Percentiles rank a stretch among this genome's conserved stretches.
phyloP scores from a whole-genome alignment of 371 early-diverging fungal genomes.

The Zychaea mexicana region DNA sequence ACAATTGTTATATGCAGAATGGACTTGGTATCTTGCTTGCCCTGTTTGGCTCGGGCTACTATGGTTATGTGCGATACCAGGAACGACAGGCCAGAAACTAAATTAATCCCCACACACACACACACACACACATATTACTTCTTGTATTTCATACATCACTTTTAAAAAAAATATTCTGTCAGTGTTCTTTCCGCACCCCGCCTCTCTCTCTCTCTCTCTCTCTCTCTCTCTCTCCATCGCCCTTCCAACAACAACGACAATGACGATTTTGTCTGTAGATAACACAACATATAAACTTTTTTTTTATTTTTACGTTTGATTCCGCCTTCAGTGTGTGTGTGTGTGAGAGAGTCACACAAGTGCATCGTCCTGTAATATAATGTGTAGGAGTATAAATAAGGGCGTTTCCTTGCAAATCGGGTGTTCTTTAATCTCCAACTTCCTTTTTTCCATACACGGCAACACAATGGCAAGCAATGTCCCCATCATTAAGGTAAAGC shows the following conservation, averaged over 20 bases:
- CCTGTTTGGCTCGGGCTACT: conserved; percentile 67
- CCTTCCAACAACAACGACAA: no score
- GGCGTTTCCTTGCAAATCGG: no score
- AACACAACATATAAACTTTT: background rate
- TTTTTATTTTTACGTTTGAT: background rate
- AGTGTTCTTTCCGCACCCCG: no score
- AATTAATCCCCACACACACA: background rate
- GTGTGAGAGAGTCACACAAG: no score
- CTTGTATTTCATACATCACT: background rate
- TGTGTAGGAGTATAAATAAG: no score
- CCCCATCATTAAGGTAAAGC: no score
- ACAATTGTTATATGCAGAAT: conserved; percentile 49
- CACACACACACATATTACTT: no score
- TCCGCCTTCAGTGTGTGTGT: background rate
- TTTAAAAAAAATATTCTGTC: background rate
- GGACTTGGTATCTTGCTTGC: conserved; percentile 70
- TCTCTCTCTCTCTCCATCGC: no score
- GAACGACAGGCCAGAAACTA: conserved; percentile 50
- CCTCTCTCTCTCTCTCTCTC: no score
- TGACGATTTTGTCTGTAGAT: background rate
- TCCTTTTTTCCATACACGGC: no score
- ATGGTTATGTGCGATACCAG: conserved; percentile 70
- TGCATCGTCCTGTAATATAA: no score
- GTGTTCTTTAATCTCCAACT: no score
- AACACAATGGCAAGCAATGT: background rate